Evolutionary conservation across 2,329 filamentous ascomycete genomes (phyloP).

Genomic region (Talaromyces islandicus): DNA sequence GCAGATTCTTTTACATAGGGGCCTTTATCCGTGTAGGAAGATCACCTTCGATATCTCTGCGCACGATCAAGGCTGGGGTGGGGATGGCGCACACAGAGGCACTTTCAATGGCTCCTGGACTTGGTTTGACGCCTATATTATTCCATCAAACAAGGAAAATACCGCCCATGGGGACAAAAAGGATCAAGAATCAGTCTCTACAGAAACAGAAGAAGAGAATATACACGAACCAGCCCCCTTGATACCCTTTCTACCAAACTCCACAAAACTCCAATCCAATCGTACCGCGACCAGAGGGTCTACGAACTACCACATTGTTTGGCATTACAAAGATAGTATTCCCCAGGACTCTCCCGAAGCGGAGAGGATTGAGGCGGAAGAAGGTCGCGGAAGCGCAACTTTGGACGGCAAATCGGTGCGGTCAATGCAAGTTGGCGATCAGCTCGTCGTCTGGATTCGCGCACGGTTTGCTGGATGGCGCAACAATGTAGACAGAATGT

Average conservation of each 20-base stretch:
- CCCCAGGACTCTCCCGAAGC: constrained; percentile 26
- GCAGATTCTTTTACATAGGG: constrained; percentile 25
- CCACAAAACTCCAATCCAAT: constrained; percentile 27
- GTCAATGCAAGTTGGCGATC: constrained; percentile 29
- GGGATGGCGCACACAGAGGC: constrained; percentile 10
- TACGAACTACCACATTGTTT: constrained; percentile 24
- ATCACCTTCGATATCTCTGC: constrained; percentile 30
- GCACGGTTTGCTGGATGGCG: constrained; percentile 32
- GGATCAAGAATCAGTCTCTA: not conserved
- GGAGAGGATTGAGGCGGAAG: constrained; percentile 20
- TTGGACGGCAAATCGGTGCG: constrained; percentile 30
- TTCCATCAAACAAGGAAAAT: constrained; percentile 12
- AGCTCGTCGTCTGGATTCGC: constrained; percentile 31
- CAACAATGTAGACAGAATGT: constrained; percentile 26
- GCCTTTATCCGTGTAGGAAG: constrained; percentile 32
- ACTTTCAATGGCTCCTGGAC: constrained; percentile 29
- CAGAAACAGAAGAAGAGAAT: not conserved
- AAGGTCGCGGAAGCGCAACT: constrained; percentile 30
- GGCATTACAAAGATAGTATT: constrained; percentile 30
- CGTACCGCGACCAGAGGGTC: constrained; percentile 14
- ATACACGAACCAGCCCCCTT: not conserved
- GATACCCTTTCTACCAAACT: constrained; percentile 21
- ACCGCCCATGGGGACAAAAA: not conserved
- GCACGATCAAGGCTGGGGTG: constrained; percentile 32
- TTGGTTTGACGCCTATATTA: constrained; percentile 34